Evolutionary conservation across 2,329 filamentous ascomycete species (phyloP), one percentile per base, ranked within the genome.

Genomic region (Niveomyces coronatus): DNA sequence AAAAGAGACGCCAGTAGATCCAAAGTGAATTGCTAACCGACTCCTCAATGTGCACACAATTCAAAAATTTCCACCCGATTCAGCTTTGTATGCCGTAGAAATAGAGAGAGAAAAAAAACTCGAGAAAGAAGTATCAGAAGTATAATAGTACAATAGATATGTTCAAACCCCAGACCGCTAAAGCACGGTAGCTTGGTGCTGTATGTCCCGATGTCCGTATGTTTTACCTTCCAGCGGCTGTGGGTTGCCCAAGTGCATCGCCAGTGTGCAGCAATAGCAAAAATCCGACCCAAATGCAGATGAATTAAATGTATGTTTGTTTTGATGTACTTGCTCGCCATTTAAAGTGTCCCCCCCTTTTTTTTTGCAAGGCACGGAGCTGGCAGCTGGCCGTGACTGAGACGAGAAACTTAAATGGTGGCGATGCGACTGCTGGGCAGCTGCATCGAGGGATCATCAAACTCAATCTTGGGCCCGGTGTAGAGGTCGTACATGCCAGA

Each of bases 401-500:
- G n/a, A n/a, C n/a, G n/a, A n/a, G n/a, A n/a, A n/a, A n/a, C n/a
- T 63, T 58, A 77, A 58, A 79, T 62, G 43, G 60, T 68, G 46
- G 74, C 71, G 45, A 79, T 68, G 35, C 74, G 62, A 29, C 64
- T 69, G 50, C 71, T 76, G 9, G 74, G 75, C 55, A 79, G 63
- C 54, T 75, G 73, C 58, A 77, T 67, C 9, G 67, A 63, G 15
- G 68, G 63, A 44, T 77, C 73, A 28, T 73, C 71, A 40, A 66
- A 75, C 46, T 77, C 74, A 17, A 73, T 56, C 58, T 79, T 78
- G 29, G 64, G 62, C 3, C 49, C 54, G 11, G 50, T 56, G 64
- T 72, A 79, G 2, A 69, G 56, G 45, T 73, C 69, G 45, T 70
- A 71, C 13, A 71, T 60, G n/a, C 58, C 61, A 14, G 65, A 58